These are phyloP conservation scores for Triticum urartu DNA, from an alignment of 176 grass and related monocot species.

Conservation along the genomic window DNA sequence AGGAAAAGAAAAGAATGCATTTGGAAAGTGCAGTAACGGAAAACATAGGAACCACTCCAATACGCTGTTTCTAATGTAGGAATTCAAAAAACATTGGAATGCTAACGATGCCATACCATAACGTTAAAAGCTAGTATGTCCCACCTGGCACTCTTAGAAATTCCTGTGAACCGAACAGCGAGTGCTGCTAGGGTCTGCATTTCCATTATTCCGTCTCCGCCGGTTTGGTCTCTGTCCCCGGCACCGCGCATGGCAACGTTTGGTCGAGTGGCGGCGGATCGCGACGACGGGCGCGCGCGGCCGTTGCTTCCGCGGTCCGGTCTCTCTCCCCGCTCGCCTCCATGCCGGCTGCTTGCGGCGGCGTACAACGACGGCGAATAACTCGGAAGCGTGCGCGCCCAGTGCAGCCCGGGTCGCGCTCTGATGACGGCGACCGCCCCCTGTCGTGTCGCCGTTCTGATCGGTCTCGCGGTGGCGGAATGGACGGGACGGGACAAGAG, in stretches of 20 bases:
- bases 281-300: constrained; percentile 23
- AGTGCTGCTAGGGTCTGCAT: no score
- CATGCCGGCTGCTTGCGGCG: neutral
- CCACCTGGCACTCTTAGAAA: no score
- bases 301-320: constrained; percentile 4
- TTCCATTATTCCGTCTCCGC: no score
- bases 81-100: no score
- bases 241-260: neutral
- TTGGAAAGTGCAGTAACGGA: no score
- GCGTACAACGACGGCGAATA: neutral
- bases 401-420: neutral
- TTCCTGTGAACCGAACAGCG: no score
- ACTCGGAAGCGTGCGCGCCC: neutral
- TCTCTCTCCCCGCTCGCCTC: neutral
- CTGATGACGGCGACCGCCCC: neutral
- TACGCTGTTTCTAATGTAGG: no score
- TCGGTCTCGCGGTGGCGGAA: neutral
- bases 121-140: no score
- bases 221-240: no score
- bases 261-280: constrained; percentile 9
- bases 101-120: no score
- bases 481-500: neutral
- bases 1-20: no score
- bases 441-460: neutral
- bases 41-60: no score